Conservation (phyloP, 2,329 filamentous ascomycete genomes). For the Xylaria sp. region DNA sequence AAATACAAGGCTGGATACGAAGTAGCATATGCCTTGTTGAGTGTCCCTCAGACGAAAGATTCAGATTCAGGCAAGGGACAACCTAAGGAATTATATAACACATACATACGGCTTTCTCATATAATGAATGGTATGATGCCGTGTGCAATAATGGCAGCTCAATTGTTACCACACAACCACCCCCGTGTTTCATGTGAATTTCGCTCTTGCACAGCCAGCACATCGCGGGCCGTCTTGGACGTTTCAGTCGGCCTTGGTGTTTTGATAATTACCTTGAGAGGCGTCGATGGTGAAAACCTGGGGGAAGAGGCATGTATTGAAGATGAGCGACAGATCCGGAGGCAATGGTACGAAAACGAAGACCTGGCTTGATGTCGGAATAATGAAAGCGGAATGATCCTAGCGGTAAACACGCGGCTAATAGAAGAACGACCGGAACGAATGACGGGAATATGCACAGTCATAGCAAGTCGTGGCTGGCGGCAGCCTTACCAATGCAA, state of each 20-base stretch:
- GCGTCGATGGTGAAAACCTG: background rate
- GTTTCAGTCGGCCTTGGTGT: slow-evolving; percentile 23
- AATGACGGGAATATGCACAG: background rate
- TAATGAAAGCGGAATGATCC: slow-evolving; percentile 11
- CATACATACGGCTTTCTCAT: background rate
- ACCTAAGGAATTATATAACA: background rate
- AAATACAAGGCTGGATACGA: background rate
- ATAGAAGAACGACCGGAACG: background rate
- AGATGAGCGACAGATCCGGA: background rate
- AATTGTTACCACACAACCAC: background rate
- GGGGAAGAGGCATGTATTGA: background rate
- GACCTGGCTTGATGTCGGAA: background rate
- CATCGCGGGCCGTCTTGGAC: slow-evolving; percentile 2
- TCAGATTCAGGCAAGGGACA: background rate
- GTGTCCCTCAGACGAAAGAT: background rate
- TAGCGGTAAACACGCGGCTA: background rate
- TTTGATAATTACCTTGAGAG: background rate
- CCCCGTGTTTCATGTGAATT: slow-evolving; percentile 29
- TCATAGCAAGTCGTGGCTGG: background rate
- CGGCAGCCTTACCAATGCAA: background rate
- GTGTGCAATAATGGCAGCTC: background rate
- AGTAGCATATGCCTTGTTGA: background rate
- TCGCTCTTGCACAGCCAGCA: slow-evolving; percentile 9
- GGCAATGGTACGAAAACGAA: background rate
- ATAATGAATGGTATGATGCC: background rate